Base-by-base conservation (phyloP, 2,329 filamentous ascomycete species). In the Alternaria atra region DNA sequence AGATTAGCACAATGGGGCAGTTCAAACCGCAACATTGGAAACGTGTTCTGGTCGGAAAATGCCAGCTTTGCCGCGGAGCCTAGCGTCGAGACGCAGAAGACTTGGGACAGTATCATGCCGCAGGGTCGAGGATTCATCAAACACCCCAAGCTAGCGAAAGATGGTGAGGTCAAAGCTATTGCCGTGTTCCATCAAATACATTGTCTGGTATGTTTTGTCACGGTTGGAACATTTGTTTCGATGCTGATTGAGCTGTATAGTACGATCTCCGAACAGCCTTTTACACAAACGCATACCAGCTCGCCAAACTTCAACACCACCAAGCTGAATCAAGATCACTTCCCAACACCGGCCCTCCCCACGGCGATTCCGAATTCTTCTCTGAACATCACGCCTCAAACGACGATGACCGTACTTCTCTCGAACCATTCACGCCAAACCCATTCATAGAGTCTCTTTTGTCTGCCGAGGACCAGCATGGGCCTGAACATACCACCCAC, bases 1-100 rank as follows among this genome's bases (percentile, higher is more conserved):
- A n/a, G 17, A n/a, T 3, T 29, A 64, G 61, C 48, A 13, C 61
- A 34, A 6, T 64, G 39, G 27, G 53, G 37, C 17, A 35, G 44
- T 42, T 32, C 57, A 10, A 25, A 43, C 13, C 61, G 20, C 32
- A 59, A 51, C 34, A 44, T 61, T 29, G 27, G 37, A 13, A 40
- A 61, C 27, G 46, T 63, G 29, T 43, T 52, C 10, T 64, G 54
- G 54, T 34, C 43, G 2, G n/a, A 39, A 6, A 64, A 64, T 27
- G 83, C 85, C 43, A 87, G 81, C 54, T 83, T 89, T 64, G 78
- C 78, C 32, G 77, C 78, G 54, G 84, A 83, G 65, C 69, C 75
- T 35, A 66, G 61, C 8, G 55, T 46, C 6, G 84, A 82, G 65
- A 66, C 39, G 4, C 43, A 56, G 12, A 44, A 51, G 15, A 47